A percentile compares a stretch with the other conserved stretches of the same genome.
phyloP scores from a whole-genome alignment of 23 red algal genomes.

The Gracilaria vermiculophylla region DNA sequence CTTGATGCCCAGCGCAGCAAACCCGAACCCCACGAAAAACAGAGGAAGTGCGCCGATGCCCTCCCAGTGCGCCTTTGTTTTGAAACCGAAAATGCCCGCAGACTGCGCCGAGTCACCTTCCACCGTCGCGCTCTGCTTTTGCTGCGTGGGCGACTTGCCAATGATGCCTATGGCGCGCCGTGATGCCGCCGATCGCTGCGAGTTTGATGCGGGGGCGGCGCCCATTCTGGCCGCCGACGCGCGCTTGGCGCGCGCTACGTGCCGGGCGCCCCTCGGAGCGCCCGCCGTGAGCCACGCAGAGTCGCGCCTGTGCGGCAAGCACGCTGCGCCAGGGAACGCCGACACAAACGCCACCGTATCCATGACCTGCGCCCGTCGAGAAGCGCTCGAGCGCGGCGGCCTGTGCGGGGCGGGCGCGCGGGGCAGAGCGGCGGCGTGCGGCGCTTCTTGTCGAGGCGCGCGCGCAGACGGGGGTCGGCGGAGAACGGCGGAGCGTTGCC shows the following conservation, averaged over 20 bases:
- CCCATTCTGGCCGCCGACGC: background rate
- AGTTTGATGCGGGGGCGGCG: background rate
- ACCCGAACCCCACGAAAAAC: constrained; percentile 58
- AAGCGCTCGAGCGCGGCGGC: too few species aligned
- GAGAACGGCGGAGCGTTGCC: too few species aligned
- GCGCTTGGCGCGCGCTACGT: background rate
- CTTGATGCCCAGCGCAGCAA: constrained; percentile 63
- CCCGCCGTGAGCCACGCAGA: background rate
- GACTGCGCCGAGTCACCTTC: background rate
- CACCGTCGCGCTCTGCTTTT: background rate
- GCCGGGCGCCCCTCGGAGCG: background rate
- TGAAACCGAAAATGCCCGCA: constrained; percentile 40
- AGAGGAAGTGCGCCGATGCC: constrained; percentile 70
- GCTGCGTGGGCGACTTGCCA: background rate
- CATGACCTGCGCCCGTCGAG: background rate
- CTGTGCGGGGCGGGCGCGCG: too few species aligned
- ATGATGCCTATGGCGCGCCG: constrained; percentile 10
- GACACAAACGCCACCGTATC: background rate
- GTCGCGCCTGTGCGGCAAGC: background rate
- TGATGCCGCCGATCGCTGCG: background rate
- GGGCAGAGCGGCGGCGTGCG: too few species aligned
- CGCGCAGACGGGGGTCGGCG: too few species aligned
- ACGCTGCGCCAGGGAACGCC: background rate
- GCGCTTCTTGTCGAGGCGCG: too few species aligned
- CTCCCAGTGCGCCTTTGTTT: constrained; percentile 65